Percentiles rank a stretch among this genome's conserved stretches.
phyloP scores from a whole-genome alignment of 352 stramenopile genomes.

The Thraustochytrium striatum region DNA sequence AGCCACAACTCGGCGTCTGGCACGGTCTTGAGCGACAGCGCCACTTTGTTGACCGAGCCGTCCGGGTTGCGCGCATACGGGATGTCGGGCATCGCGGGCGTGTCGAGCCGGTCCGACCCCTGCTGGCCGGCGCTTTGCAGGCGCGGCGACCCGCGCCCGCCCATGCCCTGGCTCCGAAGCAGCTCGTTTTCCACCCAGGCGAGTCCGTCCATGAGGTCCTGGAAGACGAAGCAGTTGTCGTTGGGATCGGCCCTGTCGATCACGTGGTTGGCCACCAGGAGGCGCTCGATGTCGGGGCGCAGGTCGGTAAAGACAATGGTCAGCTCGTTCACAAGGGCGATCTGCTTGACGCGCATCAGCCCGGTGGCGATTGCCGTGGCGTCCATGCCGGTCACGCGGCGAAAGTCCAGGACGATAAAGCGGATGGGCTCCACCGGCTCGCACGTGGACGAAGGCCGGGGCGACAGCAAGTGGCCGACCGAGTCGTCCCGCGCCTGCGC shows the following conservation, averaged over 20 bases:
- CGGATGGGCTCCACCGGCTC: background rate
- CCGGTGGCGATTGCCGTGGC: constrained; percentile 61
- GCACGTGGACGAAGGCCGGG: too few relatives aligned
- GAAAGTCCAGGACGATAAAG: constrained; percentile 78
- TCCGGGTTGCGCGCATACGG: constrained; percentile 15
- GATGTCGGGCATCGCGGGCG: constrained; percentile 29
- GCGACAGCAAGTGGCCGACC: too few relatives aligned
- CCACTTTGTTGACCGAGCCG: constrained; percentile 20
- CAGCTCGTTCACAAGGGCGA: constrained; percentile 5
- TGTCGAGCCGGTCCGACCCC: background rate
- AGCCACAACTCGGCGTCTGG: constrained; percentile 8
- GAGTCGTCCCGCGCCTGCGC: too few relatives aligned
- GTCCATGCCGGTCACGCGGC: constrained; percentile 76
- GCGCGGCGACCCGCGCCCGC: background rate
- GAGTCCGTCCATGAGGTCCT: constrained; percentile 33
- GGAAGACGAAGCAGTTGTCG: constrained; percentile 11
- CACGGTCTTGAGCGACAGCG: background rate
- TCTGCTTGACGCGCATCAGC: constrained; percentile 45
- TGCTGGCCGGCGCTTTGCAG: background rate
- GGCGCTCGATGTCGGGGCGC: constrained; percentile 43
- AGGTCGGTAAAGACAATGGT: constrained; percentile 39
- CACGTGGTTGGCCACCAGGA: constrained; percentile 42
- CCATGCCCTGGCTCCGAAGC: background rate
- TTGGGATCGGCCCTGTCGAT: background rate
- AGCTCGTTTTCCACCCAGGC: constrained; percentile 42